Base-by-base conservation (phyloP, 2,329 filamentous ascomycete genomes). In the Stemphylium vesicarium region DNA sequence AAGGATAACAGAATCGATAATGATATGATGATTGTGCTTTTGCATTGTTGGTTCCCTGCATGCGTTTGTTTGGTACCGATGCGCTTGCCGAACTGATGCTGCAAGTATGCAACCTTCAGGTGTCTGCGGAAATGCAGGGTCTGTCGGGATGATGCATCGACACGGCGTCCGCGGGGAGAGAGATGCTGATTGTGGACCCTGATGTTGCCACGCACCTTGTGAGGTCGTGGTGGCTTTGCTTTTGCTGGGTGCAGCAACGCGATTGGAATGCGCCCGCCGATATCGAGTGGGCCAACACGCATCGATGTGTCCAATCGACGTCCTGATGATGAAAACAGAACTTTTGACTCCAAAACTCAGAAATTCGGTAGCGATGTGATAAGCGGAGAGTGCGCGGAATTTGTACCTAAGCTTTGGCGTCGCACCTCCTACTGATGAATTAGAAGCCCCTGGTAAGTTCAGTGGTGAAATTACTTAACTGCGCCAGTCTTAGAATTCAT, bases 1-100 rank as follows among this genome's bases (percentile, higher is more conserved):
- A 33, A 47, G 26, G 32, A 54, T 42, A 49, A 54, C 42, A 53
- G 41, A 57, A 54, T 50, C 33, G 24, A 50, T 44, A 44, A 50
- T 50, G 35, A 57, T 44, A 35, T 50, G 26, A 35, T 33, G n/a
- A 22, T 22, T 20, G 18, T 31, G 6, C 32, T 18, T 44, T 43
- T 37, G 24, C 20, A 15, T 2, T 12, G 8, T n/a, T 20, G 38
- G 35, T 41, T 32, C 33, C 36, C 26, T 35, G 18, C 18, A 36
- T 39, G 39, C 24, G 15, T 24, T 26, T 11, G 9, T 29, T 29
- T 29, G 26, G 26, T 29, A 36, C 16, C 33, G 13, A 15, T 15
- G 16, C 3, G 18, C n/a, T 18, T 10, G 3, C 8, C 7, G 8
- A 36, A 36, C 15, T 36, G 33, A 36, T 10, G 33, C 33, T 36